phyloP scores from a whole-genome alignment of 2,329 filamentous ascomycete genomes.

The Aspergillus neotritici region DNA sequence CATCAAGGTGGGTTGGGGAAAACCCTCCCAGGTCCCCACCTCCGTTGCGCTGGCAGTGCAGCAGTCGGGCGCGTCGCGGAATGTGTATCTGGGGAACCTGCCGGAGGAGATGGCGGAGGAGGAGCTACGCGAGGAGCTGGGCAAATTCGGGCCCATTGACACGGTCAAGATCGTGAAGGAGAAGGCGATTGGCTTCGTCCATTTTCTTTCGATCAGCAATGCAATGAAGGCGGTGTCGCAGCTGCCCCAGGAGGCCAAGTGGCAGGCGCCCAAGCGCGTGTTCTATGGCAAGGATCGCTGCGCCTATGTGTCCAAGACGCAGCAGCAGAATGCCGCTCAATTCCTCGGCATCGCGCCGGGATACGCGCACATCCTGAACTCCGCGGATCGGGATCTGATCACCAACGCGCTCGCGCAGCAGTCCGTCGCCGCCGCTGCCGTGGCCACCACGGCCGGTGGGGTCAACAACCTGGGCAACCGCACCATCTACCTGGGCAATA shows the following conservation, averaged over 20 bases:
- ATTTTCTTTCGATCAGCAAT: slow-evolving; percentile 95
- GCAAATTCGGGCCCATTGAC: slow-evolving; percentile 94
- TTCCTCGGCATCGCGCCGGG: slow-evolving; percentile 95
- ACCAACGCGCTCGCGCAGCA: slow-evolving; percentile 95
- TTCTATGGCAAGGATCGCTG: slow-evolving; percentile 99
- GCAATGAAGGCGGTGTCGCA: slow-evolving; percentile 97
- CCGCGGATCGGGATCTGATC: slow-evolving; percentile 91
- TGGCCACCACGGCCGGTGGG: slow-evolving; percentile 91
- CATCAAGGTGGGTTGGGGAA: slow-evolving; percentile 99
- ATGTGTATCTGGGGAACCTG: slow-evolving; percentile 93
- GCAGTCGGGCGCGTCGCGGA: slow-evolving; percentile 92
- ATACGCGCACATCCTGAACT: slow-evolving; percentile 93
- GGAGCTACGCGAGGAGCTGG: slow-evolving; percentile 86
- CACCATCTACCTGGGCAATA: slow-evolving; percentile 97
- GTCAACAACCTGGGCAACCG: slow-evolving; percentile 97
- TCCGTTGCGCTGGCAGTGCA: slow-evolving; percentile 96
- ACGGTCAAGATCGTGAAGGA: slow-evolving; percentile 97
- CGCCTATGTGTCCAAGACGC: slow-evolving; percentile 97
- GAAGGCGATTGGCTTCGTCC: slow-evolving; percentile 96
- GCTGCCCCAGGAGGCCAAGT: slow-evolving; percentile 91
- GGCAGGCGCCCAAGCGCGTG: slow-evolving; percentile 90
- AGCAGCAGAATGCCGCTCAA: slow-evolving; percentile 97
- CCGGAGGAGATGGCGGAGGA: slow-evolving; percentile 86
- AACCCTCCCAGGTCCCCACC: slow-evolving; percentile 94
- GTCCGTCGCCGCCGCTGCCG: slow-evolving; percentile 91